Conservation (phyloP, 2,329 filamentous ascomycete species). For the Neofusicoccum sp. region DNA sequence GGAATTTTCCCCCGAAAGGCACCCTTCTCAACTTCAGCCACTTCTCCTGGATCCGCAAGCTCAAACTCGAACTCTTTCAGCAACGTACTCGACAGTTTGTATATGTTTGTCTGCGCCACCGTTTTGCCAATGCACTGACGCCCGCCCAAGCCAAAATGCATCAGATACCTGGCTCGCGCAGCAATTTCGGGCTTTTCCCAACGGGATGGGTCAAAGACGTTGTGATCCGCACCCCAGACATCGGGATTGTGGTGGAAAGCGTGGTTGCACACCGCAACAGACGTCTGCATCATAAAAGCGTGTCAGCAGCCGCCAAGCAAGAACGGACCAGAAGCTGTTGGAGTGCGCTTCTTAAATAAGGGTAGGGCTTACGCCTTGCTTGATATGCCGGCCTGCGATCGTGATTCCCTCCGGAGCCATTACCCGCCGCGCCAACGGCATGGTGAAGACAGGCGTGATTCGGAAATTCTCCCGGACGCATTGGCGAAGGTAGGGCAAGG, state of each 20-base stretch:
- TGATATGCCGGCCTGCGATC: conserved; percentile 28
- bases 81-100: conserved; percentile 34
- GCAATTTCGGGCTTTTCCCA: conserved; percentile 23
- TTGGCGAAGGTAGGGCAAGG: conserved; percentile 24
- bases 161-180: conserved; percentile 26
- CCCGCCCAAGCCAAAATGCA: conserved; percentile 37
- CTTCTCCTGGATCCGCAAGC: conserved; percentile 26
- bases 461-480: conserved; percentile 36
- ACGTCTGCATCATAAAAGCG: conserved; percentile 24
- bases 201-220: conserved; percentile 31
- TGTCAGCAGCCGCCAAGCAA: background rate
- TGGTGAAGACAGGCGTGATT: conserved; percentile 36
- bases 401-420: conserved; percentile 25
- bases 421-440: conserved; percentile 33
- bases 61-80: conserved; percentile 32
- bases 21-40: background rate
- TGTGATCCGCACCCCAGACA: conserved; percentile 25
- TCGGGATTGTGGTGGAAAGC: conserved; percentile 6
- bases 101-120: conserved; percentile 36
- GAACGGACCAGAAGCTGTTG: no score
- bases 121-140: conserved; percentile 36
- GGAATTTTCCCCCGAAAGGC: background rate
- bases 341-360: no score
- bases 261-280: conserved; percentile 35
- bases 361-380: conserved; percentile 25